These are phyloP conservation scores for Aeschynomene evenia DNA, from an alignment of 306 rosid genomes.

Conservation along the genomic window DNA sequence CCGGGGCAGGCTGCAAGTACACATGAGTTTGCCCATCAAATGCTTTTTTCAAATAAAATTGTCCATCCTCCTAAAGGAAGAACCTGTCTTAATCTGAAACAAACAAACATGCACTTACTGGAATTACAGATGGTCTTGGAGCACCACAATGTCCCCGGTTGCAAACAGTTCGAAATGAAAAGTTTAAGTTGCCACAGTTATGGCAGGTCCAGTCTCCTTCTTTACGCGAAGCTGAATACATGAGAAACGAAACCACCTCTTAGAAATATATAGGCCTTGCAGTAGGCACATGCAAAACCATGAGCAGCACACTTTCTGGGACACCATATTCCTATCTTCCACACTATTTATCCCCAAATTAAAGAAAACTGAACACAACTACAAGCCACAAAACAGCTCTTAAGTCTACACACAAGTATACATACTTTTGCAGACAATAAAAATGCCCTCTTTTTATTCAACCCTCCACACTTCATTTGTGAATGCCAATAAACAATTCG, in stretches of 20 bases:
- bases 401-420: background rate
- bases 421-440: background rate
- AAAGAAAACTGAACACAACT: background rate
- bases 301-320: background rate
- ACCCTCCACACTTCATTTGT: background rate
- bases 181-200: slow-evolving; percentile 52
- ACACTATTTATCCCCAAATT: background rate
- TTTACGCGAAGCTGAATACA: slow-evolving; percentile 38
- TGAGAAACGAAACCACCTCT: slow-evolving; percentile 12
- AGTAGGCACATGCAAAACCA: background rate
- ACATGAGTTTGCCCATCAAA: background rate
- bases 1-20: slow-evolving; percentile 39
- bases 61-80: background rate
- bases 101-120: slow-evolving; percentile 30
- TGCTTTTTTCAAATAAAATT: background rate
- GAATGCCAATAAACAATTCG: background rate
- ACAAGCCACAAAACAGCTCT: background rate
- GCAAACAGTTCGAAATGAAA: slow-evolving; percentile 50
- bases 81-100: background rate
- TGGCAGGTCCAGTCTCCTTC: slow-evolving; percentile 60
- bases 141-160: slow-evolving; percentile 45
- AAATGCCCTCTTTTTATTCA: background rate
- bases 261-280: background rate
- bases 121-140: slow-evolving; percentile 40
- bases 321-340: background rate